These are phyloP conservation scores for Pichia nanzhaoensis DNA, from an alignment of 805 yeast genomes.

Conservation along the genomic window DNA sequence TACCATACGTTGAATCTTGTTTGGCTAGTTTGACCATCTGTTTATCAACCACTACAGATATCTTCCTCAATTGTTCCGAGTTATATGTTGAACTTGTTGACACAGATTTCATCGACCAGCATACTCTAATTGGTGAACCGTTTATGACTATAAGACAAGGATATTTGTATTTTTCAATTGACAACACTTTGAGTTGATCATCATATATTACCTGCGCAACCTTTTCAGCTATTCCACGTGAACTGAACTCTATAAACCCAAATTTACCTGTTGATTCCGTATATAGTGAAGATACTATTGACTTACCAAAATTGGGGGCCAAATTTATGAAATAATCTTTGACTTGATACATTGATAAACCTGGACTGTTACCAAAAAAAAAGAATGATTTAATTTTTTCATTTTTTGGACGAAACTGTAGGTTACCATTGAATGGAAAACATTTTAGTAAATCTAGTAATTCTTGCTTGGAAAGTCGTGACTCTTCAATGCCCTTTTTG, in stretches of 20 bases:
- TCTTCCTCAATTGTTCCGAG: slow-evolving; percentile 39
- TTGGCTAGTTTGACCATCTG: slow-evolving; percentile 48
- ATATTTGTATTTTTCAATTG: slow-evolving; percentile 3
- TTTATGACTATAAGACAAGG: slow-evolving; percentile 33
- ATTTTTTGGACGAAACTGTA: slow-evolving; percentile 36
- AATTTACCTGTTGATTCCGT: slow-evolving; percentile 53
- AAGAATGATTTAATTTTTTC: slow-evolving; percentile 51
- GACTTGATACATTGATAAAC: slow-evolving; percentile 57
- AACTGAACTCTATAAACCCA: slow-evolving; percentile 54
- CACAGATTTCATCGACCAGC: slow-evolving; percentile 46
- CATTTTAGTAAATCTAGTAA: slow-evolving; percentile 46
- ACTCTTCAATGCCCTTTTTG: slow-evolving; percentile 11
- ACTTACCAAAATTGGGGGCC: slow-evolving; percentile 10
- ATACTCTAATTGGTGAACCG: slow-evolving; percentile 41
- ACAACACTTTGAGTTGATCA: slow-evolving; percentile 3
- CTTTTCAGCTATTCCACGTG: slow-evolving; percentile 46
- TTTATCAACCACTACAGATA: slow-evolving; percentile 44
- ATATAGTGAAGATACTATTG: slow-evolving; percentile 37
- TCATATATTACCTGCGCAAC: slow-evolving; percentile 23
- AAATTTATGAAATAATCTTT: slow-evolving; percentile 40
- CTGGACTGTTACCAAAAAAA: slow-evolving; percentile 65
- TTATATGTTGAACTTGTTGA: slow-evolving; percentile 31
- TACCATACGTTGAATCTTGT: slow-evolving; percentile 24
- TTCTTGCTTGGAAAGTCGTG: slow-evolving; percentile 33
- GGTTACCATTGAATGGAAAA: slow-evolving; percentile 64